Conservation (phyloP, 2,329 filamentous ascomycete species). For the Penicillium sp. region DNA sequence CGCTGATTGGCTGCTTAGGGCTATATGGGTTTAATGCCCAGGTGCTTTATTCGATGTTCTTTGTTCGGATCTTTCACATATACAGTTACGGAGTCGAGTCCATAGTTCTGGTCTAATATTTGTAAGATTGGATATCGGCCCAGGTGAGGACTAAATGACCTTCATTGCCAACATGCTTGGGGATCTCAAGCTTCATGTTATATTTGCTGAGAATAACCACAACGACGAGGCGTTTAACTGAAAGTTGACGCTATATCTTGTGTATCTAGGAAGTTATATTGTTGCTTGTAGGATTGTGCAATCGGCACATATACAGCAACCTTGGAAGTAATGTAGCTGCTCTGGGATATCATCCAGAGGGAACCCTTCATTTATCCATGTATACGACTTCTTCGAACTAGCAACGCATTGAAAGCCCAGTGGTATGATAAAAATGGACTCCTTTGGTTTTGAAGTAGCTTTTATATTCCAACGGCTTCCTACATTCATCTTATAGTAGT, state of each 20-base stretch:
- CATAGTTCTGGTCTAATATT: background rate
- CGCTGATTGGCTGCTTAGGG: background rate
- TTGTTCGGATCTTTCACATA: background rate
- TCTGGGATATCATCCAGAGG: background rate
- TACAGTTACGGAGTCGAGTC: background rate
- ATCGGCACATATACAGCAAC: background rate
- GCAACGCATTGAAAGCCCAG: background rate
- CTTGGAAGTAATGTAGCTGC: background rate
- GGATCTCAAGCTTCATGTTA: background rate
- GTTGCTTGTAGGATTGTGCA: background rate
- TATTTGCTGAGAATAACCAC: background rate
- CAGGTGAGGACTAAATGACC: background rate
- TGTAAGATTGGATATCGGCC: too few relatives aligned
- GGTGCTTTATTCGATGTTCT: background rate
- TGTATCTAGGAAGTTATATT: background rate
- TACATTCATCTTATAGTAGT: background rate
- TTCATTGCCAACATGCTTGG: background rate
- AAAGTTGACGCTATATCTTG: background rate
- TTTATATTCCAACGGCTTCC: background rate
- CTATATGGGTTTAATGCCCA: background rate
- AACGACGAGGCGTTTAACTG: background rate
- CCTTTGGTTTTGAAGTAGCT: background rate
- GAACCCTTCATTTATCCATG: background rate
- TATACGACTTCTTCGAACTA: background rate
- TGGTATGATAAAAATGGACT: accelerated